Evolutionary conservation across 164 flowering plant genomes (phyloP).

Genomic region (Liquidambar formosana): DNA sequence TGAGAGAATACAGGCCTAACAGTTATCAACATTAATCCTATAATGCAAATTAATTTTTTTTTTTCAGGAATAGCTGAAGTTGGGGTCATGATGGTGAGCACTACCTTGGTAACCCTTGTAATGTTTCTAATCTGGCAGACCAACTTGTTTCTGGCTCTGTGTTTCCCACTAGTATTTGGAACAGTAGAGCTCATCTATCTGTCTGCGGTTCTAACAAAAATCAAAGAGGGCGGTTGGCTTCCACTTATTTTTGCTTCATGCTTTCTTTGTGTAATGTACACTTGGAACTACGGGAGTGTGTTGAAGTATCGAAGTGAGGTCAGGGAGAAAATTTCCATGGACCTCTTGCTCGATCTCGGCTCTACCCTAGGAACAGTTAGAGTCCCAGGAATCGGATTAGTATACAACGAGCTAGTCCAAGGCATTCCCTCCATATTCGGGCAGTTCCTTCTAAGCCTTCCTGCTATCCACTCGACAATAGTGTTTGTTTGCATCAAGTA

Average conservation of each 20-base stretch:
- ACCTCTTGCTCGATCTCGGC: constrained; percentile 78
- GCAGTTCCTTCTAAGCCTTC: constrained; percentile 80
- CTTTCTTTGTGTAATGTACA: constrained; percentile 87
- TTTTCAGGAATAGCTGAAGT: constrained; percentile 95
- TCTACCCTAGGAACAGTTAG: constrained; percentile 87
- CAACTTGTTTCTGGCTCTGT: constrained; percentile 72
- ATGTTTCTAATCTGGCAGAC: constrained; percentile 98
- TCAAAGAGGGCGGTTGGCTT: constrained; percentile 97
- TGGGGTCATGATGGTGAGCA: constrained; percentile 95
- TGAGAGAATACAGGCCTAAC: too few species aligned
- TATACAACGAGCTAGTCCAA: constrained; percentile 90
- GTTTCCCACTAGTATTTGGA: constrained; percentile 83
- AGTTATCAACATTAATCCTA: too few species aligned
- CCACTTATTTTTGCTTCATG: constrained; percentile 82
- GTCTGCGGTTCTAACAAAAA: constrained; percentile 83
- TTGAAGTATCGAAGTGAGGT: constrained; percentile 86
- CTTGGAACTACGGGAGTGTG: constrained; percentile 97
- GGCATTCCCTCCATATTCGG: constrained; percentile 90
- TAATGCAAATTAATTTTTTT: constrained; percentile 8
- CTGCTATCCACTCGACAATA: constrained; percentile 85
- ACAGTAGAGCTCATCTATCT: constrained; percentile 74
- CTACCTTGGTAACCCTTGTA: constrained; percentile 83
- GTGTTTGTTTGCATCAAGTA: constrained; percentile 96
- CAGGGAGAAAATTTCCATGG: constrained; percentile 82
- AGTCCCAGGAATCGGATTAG: constrained; percentile 84